phyloP scores from a whole-genome alignment of 176 grass and related monocot species.

The Aegilops sharonensis region DNA sequence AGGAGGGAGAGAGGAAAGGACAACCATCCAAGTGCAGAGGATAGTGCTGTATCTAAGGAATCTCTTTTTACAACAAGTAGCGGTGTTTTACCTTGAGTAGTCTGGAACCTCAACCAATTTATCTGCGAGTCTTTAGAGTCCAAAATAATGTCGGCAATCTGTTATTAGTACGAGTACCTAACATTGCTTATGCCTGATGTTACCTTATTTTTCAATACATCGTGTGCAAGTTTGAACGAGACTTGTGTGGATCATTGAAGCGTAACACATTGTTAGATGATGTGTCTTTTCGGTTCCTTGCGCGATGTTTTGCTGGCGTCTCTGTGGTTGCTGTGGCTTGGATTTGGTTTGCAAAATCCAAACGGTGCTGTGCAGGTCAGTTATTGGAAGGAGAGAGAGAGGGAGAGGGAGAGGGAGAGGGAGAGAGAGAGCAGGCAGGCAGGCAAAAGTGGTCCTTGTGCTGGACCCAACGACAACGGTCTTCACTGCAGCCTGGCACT shows the following conservation, averaged over 20 bases:
- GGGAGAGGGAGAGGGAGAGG: not conserved
- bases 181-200: not conserved
- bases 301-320: not conserved
- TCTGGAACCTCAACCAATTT: constrained; percentile 1
- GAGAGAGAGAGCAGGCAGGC: not conserved
- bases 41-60: constrained; percentile 27
- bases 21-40: not conserved
- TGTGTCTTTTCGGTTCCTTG: not conserved
- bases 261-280: not conserved
- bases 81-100: not conserved
- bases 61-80: too few relatives aligned
- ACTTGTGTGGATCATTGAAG: not conserved
- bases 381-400: not conserved
- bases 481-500: constrained; percentile 35
- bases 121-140: constrained; percentile 16
- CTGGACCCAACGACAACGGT: constrained; percentile 13
- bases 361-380: not conserved
- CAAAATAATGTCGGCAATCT: constrained; percentile 28
- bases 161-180: not conserved
- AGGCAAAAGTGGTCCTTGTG: constrained; percentile 26
- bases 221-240: constrained; percentile 28
- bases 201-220: constrained; percentile 8
- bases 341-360: constrained; percentile 15
- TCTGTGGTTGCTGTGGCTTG: not conserved
- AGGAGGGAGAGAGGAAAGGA: not conserved